A percentile compares a stretch with the other conserved stretches of the same genome.
Evolutionary conservation across 2,329 filamentous ascomycete species (phyloP).

Genomic region (Allantophomopsis cytisporea): DNA sequence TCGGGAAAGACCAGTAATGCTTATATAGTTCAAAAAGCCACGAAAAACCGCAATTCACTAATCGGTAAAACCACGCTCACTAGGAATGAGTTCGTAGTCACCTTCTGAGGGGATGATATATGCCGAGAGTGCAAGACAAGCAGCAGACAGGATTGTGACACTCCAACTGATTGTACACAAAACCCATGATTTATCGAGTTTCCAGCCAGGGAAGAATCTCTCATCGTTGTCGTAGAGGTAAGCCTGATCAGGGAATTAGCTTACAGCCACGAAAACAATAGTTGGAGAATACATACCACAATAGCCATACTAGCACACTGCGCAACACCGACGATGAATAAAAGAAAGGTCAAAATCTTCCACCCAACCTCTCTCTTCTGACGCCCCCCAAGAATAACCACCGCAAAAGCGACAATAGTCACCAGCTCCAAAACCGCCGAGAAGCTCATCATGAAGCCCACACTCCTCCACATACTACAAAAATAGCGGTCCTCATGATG

Average conservation of each 20-base stretch:
- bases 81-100: conserved; percentile 68
- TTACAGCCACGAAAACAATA: neutral
- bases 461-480: conserved; percentile 82
- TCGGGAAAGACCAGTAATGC: no score
- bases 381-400: conserved; percentile 68
- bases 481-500: conserved; percentile 45
- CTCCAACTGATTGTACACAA: conserved; percentile 46
- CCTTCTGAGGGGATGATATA: conserved; percentile 65
- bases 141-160: conserved; percentile 36
- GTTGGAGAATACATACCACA: conserved; percentile 46
- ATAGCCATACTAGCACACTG: conserved; percentile 69
- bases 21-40: no score
- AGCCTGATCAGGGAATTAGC: conserved; percentile 35
- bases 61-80: conserved; percentile 8
- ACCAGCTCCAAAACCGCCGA: conserved; percentile 71
- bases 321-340: conserved; percentile 51
- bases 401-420: conserved; percentile 63
- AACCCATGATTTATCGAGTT: conserved; percentile 66
- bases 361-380: conserved; percentile 71
- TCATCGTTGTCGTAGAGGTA: conserved; percentile 75
- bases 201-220: conserved; percentile 74
- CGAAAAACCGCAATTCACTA: no score
- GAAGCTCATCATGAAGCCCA: conserved; percentile 80
- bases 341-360: conserved; percentile 56
- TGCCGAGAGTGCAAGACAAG: conserved; percentile 51